These are phyloP conservation scores for Entomortierella parvispora DNA, from an alignment of 192 early-diverging fungal genomes.

Conservation along the genomic window DNA sequence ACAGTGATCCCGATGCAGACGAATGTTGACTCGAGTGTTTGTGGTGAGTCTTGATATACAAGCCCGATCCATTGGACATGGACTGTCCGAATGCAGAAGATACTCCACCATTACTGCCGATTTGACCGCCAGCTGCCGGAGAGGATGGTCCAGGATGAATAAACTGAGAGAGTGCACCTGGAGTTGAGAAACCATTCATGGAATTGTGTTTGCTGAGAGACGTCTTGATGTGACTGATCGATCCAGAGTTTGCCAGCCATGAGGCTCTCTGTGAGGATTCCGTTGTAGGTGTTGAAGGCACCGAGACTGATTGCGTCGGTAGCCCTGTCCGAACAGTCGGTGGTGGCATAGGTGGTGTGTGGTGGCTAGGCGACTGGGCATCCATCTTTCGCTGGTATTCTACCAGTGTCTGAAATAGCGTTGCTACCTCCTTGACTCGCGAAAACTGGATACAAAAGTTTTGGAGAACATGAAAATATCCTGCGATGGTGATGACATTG, in stretches of 20 bases:
- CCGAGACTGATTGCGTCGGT: background rate
- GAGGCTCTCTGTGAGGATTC: conserved; percentile 11
- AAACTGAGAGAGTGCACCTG: conserved; percentile 47
- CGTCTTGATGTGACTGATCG: conserved; percentile 44
- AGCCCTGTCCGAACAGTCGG: too few relatives aligned
- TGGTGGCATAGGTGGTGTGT: too few relatives aligned
- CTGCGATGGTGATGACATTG: conserved; percentile 50
- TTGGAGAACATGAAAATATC: conserved; percentile 49
- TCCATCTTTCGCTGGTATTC: conserved; percentile 48
- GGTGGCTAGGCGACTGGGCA: conserved; percentile 14
- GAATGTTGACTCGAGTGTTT: conserved; percentile 50
- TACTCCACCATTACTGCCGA: conserved; percentile 14
- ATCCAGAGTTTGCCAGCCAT: conserved; percentile 45
- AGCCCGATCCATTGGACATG: conserved; percentile 15
- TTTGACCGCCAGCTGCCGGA: background rate
- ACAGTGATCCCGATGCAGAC: conserved; percentile 29
- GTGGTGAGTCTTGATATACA: conserved; percentile 46
- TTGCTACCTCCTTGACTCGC: conserved; percentile 50
- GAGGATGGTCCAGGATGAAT: conserved; percentile 48
- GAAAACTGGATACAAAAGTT: conserved; percentile 57
- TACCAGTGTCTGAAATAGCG: conserved; percentile 48
- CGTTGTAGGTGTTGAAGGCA: background rate
- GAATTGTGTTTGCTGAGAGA: conserved; percentile 29
- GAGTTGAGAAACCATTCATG: conserved; percentile 41
- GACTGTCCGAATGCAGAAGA: background rate